Evolutionary conservation across 192 early-diverging fungal species (phyloP), one percentile per base, ranked within the genome.

Genomic region (Dissophora ornata): DNA sequence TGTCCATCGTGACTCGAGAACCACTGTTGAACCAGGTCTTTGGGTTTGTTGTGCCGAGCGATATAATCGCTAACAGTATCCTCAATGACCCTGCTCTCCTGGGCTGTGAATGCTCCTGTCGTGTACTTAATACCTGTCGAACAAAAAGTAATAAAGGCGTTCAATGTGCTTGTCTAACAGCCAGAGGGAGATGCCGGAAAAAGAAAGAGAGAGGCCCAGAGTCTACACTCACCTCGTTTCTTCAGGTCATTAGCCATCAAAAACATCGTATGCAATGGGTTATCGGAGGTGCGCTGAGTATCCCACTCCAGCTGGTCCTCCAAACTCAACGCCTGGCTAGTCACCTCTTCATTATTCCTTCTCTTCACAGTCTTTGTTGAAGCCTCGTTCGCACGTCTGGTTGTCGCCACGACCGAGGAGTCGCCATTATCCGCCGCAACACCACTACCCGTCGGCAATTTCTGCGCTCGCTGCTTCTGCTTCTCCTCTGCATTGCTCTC

Each of bases 11-110:
- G 21, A 16, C 45, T 33, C 29, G 46, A 21, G 32, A 67, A 62
- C 55, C 70, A 67, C 15, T 29, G 40, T 4, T 54, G 16, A 25
- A 48, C 13, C 15, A 60, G 25, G n/a, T 67, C 55, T 3, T 48
- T 41, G 8, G 33, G 11, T 32, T 54, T 53, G 42, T 51, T 50
- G 48, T 70, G 9, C 2, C 59, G 36, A 8, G 57, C 4, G 42
- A 80, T 42, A 28, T 80, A 80, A 45, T 80, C 64, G 24, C 49
- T 28, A 19, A 80, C 51, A 6, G 64, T 62, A 25, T 62, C 33
- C 0, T 42, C 29, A 32, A 80, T 64, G 12, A 62, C 32, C 3
- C 22, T 11, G 32, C 67, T 56, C 53, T 80, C 79, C 6, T 58
- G 22, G n/a, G 33, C 28, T 25, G 38, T 62, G 42, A 70, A 70